Evolutionary conservation across 495 filamentous ascomycete genomes (phyloP), one percentile per base, ranked within the genome.

Genomic region (Penicillium coprophilum): DNA sequence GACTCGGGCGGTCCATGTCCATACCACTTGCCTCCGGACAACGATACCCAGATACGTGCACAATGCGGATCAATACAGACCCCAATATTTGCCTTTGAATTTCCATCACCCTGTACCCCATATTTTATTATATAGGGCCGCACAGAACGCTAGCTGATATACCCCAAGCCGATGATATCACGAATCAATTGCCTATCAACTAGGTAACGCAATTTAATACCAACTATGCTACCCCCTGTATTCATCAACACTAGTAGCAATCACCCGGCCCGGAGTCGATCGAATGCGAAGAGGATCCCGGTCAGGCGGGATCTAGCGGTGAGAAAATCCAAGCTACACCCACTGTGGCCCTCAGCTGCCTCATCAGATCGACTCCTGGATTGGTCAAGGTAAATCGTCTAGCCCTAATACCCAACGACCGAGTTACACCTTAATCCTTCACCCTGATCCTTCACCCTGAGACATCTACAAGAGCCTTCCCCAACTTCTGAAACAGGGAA

Each of bases 91-190:
- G 30, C 27, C 40, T 53, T 4, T 24, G 46, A 31, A 38, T 36
- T 20, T 19, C 3, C 7, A 7, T 52, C 36, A 24, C 27, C 13
- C 17, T n/a, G 32, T 7, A 39, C 2, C 34, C 36, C 10, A 30
- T 41, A 44, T 34, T 23, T 46, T 13, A 34, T 19, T 12, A 31
- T 53, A 15, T 3, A 44, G 19, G 30, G n/a, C n/a, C 43, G 17
- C 40, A 23, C 28, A 20, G 28, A 32, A 52, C 20, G 11, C 5
- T 24, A 28, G 21, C 13, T 38, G 23, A 38, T 40, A 51, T 50
- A 50, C 48, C 46, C 46, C 43, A 38, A 27, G 34, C 21, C 48
- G 34, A 40, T 50, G 34, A 40, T 38, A 50, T 50, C 21, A 38
- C 23, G 6, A 6, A 50, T 23, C 32, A 30, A 11, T 20, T 49